A percentile compares a stretch with the other conserved stretches of the same genome.
Evolutionary conservation across 257 asterid genomes (phyloP).

Genomic region (Schizonepeta tenuifolia): DNA sequence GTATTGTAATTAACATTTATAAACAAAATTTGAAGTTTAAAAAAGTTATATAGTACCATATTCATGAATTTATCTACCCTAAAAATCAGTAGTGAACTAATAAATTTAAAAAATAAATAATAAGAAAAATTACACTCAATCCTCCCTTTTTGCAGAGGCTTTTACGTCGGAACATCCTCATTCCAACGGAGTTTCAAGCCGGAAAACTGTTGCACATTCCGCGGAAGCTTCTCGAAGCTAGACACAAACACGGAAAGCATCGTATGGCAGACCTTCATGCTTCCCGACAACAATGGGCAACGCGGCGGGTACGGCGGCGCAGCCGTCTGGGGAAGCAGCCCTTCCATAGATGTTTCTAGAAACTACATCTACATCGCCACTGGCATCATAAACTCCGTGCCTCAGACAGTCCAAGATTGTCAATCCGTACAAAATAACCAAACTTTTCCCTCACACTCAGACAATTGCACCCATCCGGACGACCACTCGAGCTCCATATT

Average conservation of each 20-base stretch:
- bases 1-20: no score
- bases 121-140: no score
- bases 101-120: no score
- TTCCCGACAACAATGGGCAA: conserved; percentile 47
- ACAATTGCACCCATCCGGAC: not conserved
- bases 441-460: not conserved
- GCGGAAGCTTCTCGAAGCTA: conserved; percentile 56
- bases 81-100: no score
- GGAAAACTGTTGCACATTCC: conserved; percentile 56
- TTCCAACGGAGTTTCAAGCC: conserved; percentile 35
- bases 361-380: conserved; percentile 57
- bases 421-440: not conserved
- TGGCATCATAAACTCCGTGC: conserved; percentile 37
- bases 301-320: conserved; percentile 52
- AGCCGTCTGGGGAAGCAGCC: conserved; percentile 68
- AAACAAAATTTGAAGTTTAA: no score
- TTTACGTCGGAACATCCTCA: conserved; percentile 54
- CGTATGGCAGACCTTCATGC: conserved; percentile 49
- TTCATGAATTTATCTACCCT: no score
- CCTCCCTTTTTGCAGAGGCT: conserved; percentile 24
- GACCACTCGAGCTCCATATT: conserved; percentile 6
- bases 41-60: no score
- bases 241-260: conserved; percentile 45
- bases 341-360: conserved; percentile 46
- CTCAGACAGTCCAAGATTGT: not conserved